Conservation (phyloP, 1,284 basidiomycete genomes). For the Pascua sp. region DNA sequence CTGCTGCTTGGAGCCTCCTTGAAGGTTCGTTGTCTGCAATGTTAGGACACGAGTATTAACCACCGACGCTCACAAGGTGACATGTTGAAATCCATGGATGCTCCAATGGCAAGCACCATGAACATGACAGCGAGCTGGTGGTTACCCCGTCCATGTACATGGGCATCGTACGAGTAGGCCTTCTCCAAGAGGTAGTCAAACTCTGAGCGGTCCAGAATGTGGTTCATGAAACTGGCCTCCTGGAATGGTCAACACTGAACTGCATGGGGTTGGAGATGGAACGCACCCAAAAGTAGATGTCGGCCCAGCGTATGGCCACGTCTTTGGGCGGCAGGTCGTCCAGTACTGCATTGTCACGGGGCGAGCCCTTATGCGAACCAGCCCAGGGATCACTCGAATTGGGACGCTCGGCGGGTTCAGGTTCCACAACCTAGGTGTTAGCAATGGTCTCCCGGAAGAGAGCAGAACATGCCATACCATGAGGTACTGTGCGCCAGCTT, state of each 20-base stretch:
- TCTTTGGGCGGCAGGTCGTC: background rate
- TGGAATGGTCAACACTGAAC: background rate
- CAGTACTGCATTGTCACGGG: background rate
- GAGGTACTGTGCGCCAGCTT: conserved; percentile 14
- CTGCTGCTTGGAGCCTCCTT: too few relatives aligned
- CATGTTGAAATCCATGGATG: conserved; percentile 10
- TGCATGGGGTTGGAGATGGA: background rate
- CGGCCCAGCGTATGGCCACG: background rate
- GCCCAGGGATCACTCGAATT: too few relatives aligned
- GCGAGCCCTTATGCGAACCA: too few relatives aligned
- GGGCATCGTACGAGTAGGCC: background rate
- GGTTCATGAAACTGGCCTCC: conserved; percentile 11
- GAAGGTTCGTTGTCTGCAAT: too few relatives aligned
- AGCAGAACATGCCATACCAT: conserved; percentile 2
- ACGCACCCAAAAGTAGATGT: conserved; percentile 8
- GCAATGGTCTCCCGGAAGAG: too few relatives aligned
- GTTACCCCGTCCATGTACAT: conserved; percentile 7
- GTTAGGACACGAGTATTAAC: too few relatives aligned
- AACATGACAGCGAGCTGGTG: conserved; percentile 15
- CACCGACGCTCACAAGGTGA: conserved; percentile 1
- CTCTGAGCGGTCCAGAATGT: conserved; percentile 9
- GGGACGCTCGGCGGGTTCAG: too few relatives aligned
- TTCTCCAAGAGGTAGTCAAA: conserved; percentile 1
- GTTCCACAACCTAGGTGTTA: too few relatives aligned
- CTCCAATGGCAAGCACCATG: conserved; percentile 17